Base-by-base conservation (phyloP, 2,329 filamentous ascomycete species). In the Coniochaeta sp. region DNA sequence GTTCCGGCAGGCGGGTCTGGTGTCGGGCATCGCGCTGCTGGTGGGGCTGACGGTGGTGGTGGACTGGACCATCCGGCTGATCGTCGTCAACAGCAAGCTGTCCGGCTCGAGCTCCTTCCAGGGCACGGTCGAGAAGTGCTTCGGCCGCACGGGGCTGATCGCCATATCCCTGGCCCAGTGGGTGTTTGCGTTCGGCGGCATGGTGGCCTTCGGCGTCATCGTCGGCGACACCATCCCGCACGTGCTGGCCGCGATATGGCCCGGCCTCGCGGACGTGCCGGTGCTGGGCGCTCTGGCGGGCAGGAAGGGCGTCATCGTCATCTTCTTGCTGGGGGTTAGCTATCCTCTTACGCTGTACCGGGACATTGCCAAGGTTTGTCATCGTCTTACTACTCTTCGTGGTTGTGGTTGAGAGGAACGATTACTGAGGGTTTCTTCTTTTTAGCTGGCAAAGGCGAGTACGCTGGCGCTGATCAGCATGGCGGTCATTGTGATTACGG, bases 121-220 rank as follows among this genome's bases (percentile, higher is more conserved):
- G 77, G 90, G 91, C 42, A 99, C 95, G 0, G 92, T 99, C 71
- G 89, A 97, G 75, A 87, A 93, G 74, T 99, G 95, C 77, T 99
- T 96, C 76, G 95, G 95, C 6, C 88, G 86, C 68, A 82, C 88
- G 19, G 95, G 95, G 0, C 80, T 99, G 60, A 85, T 99, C 65
- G 93, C 95, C 61, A 97, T 99, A 66, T 82, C 79, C 62, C 65
- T 98, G 63, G 95, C 95, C 57, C 95, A 99, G 78, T 99, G 93
- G 93, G 89, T 91, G 30, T 99, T 99, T 81, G 95, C 95, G 2
- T 99, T 98, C 78, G 95, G 95, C 60, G 95, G 95, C 65, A 99
- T 99, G 95, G 86, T 99, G 60, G 95, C 95, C 16, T 99, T 98
- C 74, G 95, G 93, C 65, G 92, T 99, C 69, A 97, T 99, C 69